A percentile compares a stretch with the other conserved stretches of the same genome.
Conservation (phyloP, 371 early-diverging fungal genomes). For the Globomyces sp. region DNA sequence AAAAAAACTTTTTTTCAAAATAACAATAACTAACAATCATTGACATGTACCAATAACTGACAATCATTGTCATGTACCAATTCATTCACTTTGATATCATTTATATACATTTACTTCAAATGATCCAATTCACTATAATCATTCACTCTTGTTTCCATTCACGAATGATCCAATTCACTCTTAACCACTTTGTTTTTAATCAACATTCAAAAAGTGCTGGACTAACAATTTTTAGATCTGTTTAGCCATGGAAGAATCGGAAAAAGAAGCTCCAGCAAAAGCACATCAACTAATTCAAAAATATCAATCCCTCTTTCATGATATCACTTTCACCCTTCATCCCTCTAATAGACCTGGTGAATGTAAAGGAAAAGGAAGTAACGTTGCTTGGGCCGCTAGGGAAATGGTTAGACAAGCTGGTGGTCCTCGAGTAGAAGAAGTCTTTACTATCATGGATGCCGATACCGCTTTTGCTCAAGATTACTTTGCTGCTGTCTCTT, state of each 20-base stretch:
- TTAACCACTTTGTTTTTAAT: slow-evolving; percentile 40
- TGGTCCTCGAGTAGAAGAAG: slow-evolving; percentile 27
- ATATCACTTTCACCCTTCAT: slow-evolving; percentile 61
- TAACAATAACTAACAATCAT: too few species aligned
- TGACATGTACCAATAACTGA: too few species aligned
- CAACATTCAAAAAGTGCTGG: slow-evolving; percentile 33
- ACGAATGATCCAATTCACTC: slow-evolving; percentile 13
- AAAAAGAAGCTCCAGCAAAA: slow-evolving; percentile 54
- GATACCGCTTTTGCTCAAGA: slow-evolving; percentile 61
- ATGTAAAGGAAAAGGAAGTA: slow-evolving; percentile 66
- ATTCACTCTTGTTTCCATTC: too few species aligned
- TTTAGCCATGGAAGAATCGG: slow-evolving; percentile 71
- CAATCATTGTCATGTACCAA: too few species aligned
- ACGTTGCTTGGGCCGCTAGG: slow-evolving; percentile 58
- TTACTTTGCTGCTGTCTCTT: slow-evolving; percentile 42
- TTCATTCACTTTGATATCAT: too few species aligned
- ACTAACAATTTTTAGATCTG: slow-evolving; percentile 41
- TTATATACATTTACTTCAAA: too few species aligned
- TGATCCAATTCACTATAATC: too few species aligned
- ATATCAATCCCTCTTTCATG: slow-evolving; percentile 52
- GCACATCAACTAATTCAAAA: slow-evolving; percentile 46
- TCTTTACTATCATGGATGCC: slow-evolving; percentile 65
- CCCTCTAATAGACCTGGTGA: slow-evolving; percentile 64
- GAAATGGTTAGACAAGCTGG: slow-evolving; percentile 35
- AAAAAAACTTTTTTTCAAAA: background rate